Base-by-base conservation (phyloP, 2,329 filamentous ascomycete genomes). In the Diplocarpon mali region DNA sequence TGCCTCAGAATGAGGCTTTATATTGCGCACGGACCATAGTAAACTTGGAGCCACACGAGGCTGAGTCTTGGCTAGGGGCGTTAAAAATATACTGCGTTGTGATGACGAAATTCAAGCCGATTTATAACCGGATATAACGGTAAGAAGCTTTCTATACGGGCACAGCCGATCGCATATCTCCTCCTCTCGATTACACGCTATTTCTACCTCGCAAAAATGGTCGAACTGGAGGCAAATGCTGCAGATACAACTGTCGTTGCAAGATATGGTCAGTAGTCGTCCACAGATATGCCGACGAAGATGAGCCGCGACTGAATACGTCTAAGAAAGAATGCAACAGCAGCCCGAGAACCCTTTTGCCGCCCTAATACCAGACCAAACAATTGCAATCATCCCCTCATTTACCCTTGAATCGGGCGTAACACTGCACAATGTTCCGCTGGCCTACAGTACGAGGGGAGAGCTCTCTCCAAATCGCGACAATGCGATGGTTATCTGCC, bases 361-460 rank as follows among this genome's bases (percentile, higher is more conserved):
- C 49, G 67, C 73, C 52, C 73, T 96, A 60, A 94, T 98, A 42
- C 82, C 87, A 42, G 83, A 95, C 58, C 92, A 96, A 67, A 74
- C 83, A 43, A 83, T 94, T 59, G 87, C 84, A 46, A 77, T 92
- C 49, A 77, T 98, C 44, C 90, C 92, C 2, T 80, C 81, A 20
- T 95, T 95, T 64, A 88, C 83, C 8, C 83, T 98, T 53, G 92
- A 98, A 65, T 96, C 89, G 2, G 92, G 92, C 39, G 86, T 84
- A 17, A 83, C 76, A 0, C 73, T 98, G 15, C 69, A 74, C 55
- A 92, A 96, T 76, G 71, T 82, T 13, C 79, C 80, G 1, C 69
- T 84, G 42, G 80, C 80, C 35, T 83, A 82, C 62, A 83, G 77
- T 37, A 80, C 75, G 16, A 69, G 76, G 38, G 80, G 80, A 51